Base-by-base conservation (phyloP, 192 early-diverging fungal genomes). In the Linderina pennispora region DNA sequence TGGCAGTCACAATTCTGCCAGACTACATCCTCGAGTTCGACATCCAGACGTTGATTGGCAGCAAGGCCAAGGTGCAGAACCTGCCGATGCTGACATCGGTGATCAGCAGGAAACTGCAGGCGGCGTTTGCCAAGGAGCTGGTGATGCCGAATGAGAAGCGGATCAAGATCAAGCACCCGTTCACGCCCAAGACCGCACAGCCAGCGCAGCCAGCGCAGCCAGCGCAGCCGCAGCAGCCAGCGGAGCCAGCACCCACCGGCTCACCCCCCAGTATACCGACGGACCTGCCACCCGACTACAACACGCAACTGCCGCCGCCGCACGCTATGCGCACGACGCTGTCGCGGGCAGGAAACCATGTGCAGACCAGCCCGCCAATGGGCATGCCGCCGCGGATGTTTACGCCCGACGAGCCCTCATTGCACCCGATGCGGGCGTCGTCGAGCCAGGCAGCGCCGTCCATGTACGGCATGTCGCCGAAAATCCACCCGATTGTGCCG, bases 61-160 rank as follows among this genome's bases (percentile, higher is more conserved):
- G 93, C 58, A 81, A 90, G 51, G 93, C 97, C 20, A 99, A 99
- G 62, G 85, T 99, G 14, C 94, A 97, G 65, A 89, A 94, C 53
- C 76, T 97, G 41, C 94, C 94, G 9, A 96, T 94, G 66, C 74
- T 99, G 14, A 89, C 92, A 0, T 80, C 86, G 39, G 61, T 99
- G 8, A 88, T 99, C 35, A 83, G 77, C 77, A 22, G 83, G 59
- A 56, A 84, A 83, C 58, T 79, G 71, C 43, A 71, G 64, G 44
- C 80, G 31, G 48, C 73, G 11, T 58, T 67, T 58, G 50, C 43
- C 61, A 59, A 57, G 47, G 58, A 66, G 39, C 51, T 74, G 16
- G 67, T 77, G 11, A 43, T 55, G 58, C 69, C 75, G 3, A 69
- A 65, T 49, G 58, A 56, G 20, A 57, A 70, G 22, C 56, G 51